Conservation (phyloP, 306 rosid genomes). For the Cucurbita ficifolia region DNA sequence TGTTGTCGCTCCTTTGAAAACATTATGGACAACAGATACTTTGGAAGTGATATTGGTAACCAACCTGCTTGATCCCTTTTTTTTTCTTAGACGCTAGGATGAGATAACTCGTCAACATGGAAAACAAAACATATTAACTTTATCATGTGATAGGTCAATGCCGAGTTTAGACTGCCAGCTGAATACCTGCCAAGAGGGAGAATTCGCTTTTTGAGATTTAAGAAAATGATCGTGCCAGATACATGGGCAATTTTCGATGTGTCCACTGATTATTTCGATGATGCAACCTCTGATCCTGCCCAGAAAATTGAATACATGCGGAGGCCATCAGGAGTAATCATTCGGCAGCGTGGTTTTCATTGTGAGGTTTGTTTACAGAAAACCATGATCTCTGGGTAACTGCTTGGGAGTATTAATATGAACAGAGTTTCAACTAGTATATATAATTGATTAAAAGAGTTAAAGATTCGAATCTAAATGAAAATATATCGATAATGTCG, state of each 20-base stretch:
- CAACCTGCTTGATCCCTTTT: neutral
- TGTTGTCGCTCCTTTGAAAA: neutral
- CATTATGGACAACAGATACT: neutral
- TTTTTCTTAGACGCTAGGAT: neutral
- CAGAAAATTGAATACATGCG: constrained; percentile 1
- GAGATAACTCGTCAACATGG: neutral
- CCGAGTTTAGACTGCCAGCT: constrained; percentile 15
- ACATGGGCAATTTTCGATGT: constrained; percentile 14
- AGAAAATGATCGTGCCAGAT: neutral
- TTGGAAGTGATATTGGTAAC: neutral
- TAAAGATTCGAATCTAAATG: neutral
- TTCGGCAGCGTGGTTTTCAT: neutral
- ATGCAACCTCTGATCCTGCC: neutral
- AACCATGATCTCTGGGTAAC: neutral
- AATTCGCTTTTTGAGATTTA: constrained; percentile 11
- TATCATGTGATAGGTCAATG: constrained; percentile 8
- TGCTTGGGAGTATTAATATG: neutral
- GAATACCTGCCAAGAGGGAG: constrained; percentile 11
- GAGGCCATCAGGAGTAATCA: constrained; percentile 20
- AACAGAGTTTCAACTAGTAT: too few species aligned
- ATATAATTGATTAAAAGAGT: too few species aligned
- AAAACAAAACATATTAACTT: neutral
- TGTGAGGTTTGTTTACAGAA: constrained; percentile 14
- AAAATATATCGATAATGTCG: neutral
- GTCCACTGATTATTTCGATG: constrained; percentile 12